Percentiles rank a stretch among this genome's conserved stretches.
Evolutionary conservation across 768 basidiomycete species (phyloP).

Genomic region (Boletus tylopilopsis): DNA sequence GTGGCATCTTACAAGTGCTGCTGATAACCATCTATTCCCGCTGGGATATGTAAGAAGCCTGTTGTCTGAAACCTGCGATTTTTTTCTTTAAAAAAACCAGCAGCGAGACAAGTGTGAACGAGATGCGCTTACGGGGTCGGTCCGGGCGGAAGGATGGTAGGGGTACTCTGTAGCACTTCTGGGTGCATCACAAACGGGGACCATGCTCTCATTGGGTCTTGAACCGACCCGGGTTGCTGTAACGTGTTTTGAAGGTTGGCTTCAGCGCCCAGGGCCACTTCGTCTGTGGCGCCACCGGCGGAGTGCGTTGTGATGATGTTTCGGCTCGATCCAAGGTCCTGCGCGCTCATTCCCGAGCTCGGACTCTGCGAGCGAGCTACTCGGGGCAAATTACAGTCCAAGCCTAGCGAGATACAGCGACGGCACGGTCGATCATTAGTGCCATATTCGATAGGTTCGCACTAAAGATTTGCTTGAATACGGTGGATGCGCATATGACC

Average conservation of each 20-base stretch:
- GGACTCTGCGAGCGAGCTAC: constrained; percentile 22
- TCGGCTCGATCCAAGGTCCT: constrained; percentile 8
- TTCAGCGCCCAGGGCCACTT: constrained; percentile 1
- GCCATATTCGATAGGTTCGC: constrained; percentile 15
- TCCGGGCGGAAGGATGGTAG: neutral
- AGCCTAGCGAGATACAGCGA: constrained; percentile 15
- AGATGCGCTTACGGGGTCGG: constrained; percentile 12
- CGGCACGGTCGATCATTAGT: constrained; percentile 16
- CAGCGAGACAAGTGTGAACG: neutral
- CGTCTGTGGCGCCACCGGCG: constrained; percentile 7
- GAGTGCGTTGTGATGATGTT: neutral
- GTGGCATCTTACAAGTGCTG: constrained; percentile 14
- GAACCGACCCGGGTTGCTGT: constrained; percentile 6
- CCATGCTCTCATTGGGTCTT: constrained; percentile 2
- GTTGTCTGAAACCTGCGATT: constrained; percentile 5
- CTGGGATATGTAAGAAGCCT: neutral
- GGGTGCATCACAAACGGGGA: neutral
- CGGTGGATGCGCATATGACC: neutral
- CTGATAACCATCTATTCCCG: constrained; percentile 2
- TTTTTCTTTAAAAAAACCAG: neutral
- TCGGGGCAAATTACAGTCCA: constrained; percentile 14
- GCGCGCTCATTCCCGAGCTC: constrained; percentile 5
- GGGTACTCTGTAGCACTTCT: constrained; percentile 6
- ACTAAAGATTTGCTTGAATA: constrained; percentile 14
- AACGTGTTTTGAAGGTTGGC: neutral